Evolutionary conservation across 75 land plant species (phyloP).

Genomic region (Azolla pinnata): DNA sequence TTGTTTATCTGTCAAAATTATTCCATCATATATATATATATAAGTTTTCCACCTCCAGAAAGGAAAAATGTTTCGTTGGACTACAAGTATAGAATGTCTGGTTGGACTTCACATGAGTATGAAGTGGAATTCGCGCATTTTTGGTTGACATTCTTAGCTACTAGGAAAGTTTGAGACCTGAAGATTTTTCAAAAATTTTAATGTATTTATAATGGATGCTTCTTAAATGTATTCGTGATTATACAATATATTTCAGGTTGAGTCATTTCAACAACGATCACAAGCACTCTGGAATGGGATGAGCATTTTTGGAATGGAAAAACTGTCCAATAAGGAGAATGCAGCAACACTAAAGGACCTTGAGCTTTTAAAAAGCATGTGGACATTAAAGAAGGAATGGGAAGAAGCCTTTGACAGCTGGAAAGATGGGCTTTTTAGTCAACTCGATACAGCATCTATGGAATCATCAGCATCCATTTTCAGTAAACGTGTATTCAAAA

Average conservation of each 20-base stretch:
- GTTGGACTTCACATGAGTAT: background rate
- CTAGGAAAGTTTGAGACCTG: too few relatives aligned
- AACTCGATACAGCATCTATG: conserved; percentile 22
- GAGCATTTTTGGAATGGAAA: conserved; percentile 31
- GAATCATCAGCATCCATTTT: conserved; percentile 23
- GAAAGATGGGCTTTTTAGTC: conserved; percentile 32
- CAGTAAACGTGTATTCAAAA: conserved; percentile 26
- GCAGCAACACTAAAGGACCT: conserved; percentile 23
- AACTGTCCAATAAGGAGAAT: conserved; percentile 28
- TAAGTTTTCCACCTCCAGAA: too few relatives aligned
- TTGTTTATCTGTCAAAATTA: too few relatives aligned
- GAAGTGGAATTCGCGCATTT: background rate
- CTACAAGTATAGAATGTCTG: too few relatives aligned
- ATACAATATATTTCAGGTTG: conserved; percentile 21
- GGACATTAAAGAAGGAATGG: conserved; percentile 27
- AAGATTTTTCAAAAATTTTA: too few relatives aligned
- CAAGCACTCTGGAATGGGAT: conserved; percentile 25
- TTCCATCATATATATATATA: too few relatives aligned
- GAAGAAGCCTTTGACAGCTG: conserved; percentile 27
- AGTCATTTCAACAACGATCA: conserved; percentile 17
- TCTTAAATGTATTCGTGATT: too few relatives aligned
- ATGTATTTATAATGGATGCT: too few relatives aligned
- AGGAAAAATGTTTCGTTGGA: too few relatives aligned
- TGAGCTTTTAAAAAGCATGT: conserved; percentile 21
- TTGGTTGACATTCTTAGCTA: background rate